Conservation (phyloP, 106 monocot genomes). For the Platanthera guangdongensis region DNA sequence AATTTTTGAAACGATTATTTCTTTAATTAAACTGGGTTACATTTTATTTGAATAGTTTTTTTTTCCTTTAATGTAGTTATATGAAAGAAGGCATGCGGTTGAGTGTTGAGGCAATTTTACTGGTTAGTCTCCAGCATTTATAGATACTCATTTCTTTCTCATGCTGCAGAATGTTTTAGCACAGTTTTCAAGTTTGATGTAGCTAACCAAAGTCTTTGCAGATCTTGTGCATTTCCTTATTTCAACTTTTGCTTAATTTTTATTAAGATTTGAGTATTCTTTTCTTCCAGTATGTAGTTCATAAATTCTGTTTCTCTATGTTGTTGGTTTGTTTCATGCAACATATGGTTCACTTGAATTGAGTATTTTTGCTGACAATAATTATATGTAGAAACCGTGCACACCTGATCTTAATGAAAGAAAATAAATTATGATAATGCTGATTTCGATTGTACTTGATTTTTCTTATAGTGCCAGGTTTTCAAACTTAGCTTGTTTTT, state of each 20-base stretch:
- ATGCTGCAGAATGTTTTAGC: not conserved
- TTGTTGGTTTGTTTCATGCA: not conserved
- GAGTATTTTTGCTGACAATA: not conserved
- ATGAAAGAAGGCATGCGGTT: constrained; percentile 96
- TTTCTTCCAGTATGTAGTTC: not conserved
- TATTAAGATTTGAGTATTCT: not conserved
- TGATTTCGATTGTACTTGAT: not conserved
- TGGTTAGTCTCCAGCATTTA: constrained; percentile 28
- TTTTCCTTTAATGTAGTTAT: constrained; percentile 39
- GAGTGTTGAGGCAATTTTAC: constrained; percentile 83
- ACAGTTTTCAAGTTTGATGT: not conserved
- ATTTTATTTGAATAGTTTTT: not conserved
- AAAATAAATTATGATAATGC: not conserved
- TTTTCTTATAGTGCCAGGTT: not conserved
- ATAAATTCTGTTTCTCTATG: not conserved
- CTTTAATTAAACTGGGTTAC: not conserved
- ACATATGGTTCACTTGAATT: not conserved
- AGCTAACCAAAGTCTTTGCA: not conserved
- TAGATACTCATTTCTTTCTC: not conserved
- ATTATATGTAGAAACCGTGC: not conserved
- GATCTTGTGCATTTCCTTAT: not conserved
- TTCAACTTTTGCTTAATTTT: not conserved
- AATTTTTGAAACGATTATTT: not conserved
- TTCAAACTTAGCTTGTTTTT: not conserved
- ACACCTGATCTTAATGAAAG: not conserved